phyloP scores from a whole-genome alignment of 2,329 filamentous ascomycete genomes.

The Alternaria dauci region DNA sequence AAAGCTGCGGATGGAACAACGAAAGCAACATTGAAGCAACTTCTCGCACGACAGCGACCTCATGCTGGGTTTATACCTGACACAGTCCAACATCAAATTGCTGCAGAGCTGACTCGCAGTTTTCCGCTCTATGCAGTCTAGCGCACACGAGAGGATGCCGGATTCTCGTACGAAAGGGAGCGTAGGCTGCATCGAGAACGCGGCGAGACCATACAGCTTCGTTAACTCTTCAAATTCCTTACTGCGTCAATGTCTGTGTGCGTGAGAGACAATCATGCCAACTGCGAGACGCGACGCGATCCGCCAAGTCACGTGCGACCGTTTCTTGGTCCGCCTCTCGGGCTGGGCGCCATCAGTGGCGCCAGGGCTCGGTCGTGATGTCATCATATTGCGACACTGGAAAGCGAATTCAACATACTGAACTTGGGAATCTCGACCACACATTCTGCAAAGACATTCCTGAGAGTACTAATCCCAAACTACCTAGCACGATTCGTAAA shows the following conservation, averaged over 20 bases:
- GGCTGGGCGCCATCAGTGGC: not conserved
- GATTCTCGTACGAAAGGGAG: not conserved
- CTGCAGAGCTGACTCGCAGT: not conserved
- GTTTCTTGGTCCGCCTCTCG: not conserved
- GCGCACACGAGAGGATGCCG: not conserved
- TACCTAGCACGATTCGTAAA: not conserved
- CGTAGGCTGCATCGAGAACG: not conserved
- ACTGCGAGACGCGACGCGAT: not conserved
- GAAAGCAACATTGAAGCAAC: not conserved
- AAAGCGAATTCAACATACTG: not conserved
- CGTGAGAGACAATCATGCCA: not conserved
- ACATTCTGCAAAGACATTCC: not conserved
- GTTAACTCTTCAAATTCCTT: not conserved
- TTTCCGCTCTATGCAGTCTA: slow-evolving; percentile 1
- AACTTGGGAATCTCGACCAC: not conserved
- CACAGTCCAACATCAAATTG: not conserved
- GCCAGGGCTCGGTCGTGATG: not conserved
- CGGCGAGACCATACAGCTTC: not conserved
- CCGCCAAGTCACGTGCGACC: not conserved
- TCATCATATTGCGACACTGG: not conserved
- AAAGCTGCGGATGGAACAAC: slow-evolving; percentile 3
- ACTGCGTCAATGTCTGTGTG: not conserved
- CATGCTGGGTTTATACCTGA: not conserved
- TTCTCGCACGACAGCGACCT: not conserved
- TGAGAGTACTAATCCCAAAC: not conserved